These are phyloP conservation scores for Trichocladium uniseriatum DNA, from an alignment of 495 filamentous ascomycete genomes.

Conservation along the genomic window DNA sequence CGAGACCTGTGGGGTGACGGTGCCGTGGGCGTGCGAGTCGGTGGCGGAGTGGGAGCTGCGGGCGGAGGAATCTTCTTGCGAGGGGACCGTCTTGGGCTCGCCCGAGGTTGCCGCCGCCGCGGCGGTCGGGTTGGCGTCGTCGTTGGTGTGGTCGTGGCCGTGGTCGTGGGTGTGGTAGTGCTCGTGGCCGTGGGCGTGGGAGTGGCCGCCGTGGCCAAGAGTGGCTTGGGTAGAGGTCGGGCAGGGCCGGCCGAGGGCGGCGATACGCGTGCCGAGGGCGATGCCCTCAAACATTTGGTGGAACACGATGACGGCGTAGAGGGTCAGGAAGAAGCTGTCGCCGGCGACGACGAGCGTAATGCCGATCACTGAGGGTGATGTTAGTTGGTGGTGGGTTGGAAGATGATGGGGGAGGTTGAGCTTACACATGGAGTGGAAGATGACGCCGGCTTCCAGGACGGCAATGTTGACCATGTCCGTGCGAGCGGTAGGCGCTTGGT, in stretches of 20 bases:
- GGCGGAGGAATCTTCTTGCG: background rate
- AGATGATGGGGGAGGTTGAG: background rate
- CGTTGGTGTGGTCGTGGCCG: background rate
- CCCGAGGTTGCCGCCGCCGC: background rate
- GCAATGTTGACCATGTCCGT: slow-evolving; percentile 46
- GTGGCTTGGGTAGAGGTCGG: background rate
- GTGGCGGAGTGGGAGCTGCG: too few species aligned
- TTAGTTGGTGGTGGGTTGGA: background rate
- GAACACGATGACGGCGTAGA: slow-evolving; percentile 52
- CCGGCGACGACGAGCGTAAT: slow-evolving; percentile 49
- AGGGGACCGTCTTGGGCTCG: background rate
- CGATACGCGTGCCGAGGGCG: slow-evolving; percentile 65
- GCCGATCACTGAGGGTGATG: slow-evolving; percentile 39
- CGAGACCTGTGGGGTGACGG: slow-evolving; percentile 49
- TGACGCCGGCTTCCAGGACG: slow-evolving; percentile 60
- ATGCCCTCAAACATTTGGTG: slow-evolving; percentile 74
- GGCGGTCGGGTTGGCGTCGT: background rate
- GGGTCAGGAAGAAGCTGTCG: slow-evolving; percentile 46
- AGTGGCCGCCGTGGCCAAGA: background rate
- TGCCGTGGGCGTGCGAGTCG: slow-evolving; percentile 49
- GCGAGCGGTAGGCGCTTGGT: background rate
- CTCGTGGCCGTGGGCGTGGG: slow-evolving; percentile 4
- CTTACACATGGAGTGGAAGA: slow-evolving; percentile 60
- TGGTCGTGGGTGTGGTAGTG: slow-evolving; percentile 11
- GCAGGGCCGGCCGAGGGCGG: slow-evolving; percentile 35